phyloP scores from a whole-genome alignment of 108 stramenopile species.

The Skeletonema tropicum region DNA sequence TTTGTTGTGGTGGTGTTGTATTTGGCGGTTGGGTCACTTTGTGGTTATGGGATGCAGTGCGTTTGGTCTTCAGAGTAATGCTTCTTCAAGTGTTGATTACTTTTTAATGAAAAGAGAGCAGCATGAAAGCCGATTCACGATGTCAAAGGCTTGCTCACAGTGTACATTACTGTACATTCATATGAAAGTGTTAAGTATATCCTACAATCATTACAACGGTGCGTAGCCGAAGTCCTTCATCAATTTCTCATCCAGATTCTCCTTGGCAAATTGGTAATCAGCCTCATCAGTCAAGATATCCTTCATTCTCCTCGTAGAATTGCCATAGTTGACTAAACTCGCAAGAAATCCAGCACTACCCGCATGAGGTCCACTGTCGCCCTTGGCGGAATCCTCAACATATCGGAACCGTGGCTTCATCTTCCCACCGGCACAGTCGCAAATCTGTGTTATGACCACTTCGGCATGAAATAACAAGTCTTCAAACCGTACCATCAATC shows the following conservation, averaged over 20 bases:
- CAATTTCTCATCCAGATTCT: slow-evolving; percentile 52
- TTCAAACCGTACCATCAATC: slow-evolving; percentile 85
- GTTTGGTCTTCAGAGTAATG: slow-evolving; percentile 5
- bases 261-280: slow-evolving; percentile 56
- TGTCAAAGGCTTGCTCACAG: not conserved
- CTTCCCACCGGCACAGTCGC: slow-evolving; percentile 71
- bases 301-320: slow-evolving; percentile 52
- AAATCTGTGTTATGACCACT: slow-evolving; percentile 56
- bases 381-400: slow-evolving; percentile 61
- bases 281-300: slow-evolving; percentile 47
- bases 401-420: slow-evolving; percentile 56
- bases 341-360: slow-evolving; percentile 67
- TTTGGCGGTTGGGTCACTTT: slow-evolving; percentile 1
- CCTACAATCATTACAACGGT: not conserved
- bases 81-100: not conserved
- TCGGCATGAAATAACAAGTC: slow-evolving; percentile 79
- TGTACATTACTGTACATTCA: slow-evolving; percentile 1
- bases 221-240: slow-evolving; percentile 66
- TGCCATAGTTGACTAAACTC: slow-evolving; percentile 77
- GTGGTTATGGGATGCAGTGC: slow-evolving; percentile 9
- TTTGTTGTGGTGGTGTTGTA: slow-evolving; percentile 25
- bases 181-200: not conserved
- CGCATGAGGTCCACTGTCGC: slow-evolving; percentile 52
- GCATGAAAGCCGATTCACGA: slow-evolving; percentile 2
- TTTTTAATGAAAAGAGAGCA: not conserved